Base-by-base conservation (phyloP, 306 rosid genomes). In the Oemleria cerasiformis region DNA sequence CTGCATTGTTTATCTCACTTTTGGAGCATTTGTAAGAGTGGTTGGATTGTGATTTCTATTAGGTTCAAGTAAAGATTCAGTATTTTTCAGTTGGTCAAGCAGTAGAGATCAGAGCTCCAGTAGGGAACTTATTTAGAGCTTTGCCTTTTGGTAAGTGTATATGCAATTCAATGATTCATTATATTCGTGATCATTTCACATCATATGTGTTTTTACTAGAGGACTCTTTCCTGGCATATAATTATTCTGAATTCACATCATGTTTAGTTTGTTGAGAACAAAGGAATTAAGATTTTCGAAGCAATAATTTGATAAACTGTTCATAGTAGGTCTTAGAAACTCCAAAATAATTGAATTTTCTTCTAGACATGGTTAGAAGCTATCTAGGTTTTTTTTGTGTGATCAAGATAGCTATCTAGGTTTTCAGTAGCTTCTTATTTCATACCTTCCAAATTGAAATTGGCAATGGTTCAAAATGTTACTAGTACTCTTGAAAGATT, bases 111-210 rank as follows among this genome's bases (percentile, higher is more conserved):
- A 73, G 92, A 80, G 90, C 84, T 78, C 80, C 36, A 51, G 83
- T 90, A 86, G 90, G 88, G 86, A 79, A 70, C 81, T 75, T 79
- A 81, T 75, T 80, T 84, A 81, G 83, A 84, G 89, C 86, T 73
- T 65, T 75, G 79, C 81, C 72, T 79, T 87, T 86, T 84, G 96
- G 96, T 88, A 89, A 90, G 98, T 86, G 48, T 72, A 70, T 73
- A 70, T 68, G 56, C 39, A 44, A 56, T 82, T 66, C 79, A 66
- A 53, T 73, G 55, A 21, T 49, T 61, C 42, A 13, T 14, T 77
- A 16, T 70, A n/a, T 15, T 34, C 30, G 12, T 12, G 7, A 19
- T 56, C 65, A 8, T 65, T 56, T 65, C 36, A 19, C 13, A 41
- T 41, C 47, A 50, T 65, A 53, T 47, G 38, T 63, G 16, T 60